Base-by-base conservation (phyloP, 331 rosid species). In the Malus hybrid region DNA sequence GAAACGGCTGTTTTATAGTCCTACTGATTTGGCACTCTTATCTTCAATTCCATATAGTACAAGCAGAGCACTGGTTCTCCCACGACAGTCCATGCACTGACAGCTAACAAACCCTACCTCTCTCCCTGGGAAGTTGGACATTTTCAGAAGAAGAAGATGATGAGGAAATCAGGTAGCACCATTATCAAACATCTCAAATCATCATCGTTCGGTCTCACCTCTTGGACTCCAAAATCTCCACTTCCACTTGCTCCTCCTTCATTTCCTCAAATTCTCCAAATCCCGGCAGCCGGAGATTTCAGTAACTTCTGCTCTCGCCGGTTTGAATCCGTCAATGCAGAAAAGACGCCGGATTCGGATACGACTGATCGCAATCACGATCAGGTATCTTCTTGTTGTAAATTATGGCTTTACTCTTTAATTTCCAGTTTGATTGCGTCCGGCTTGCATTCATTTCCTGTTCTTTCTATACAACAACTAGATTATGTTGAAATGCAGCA, bases 311-410 rank as follows among this genome's bases (percentile, higher is more conserved):
- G 77, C 74, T 66, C 79, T 18, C 81, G 65, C 10, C 87, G 88
- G 13, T 83, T 83, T 57, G 80, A 86, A 24, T 90, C 90, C 73
- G 80, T 78, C 1, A 31, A 66, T 14, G 81, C 86, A 4, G 85
- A 71, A 15, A 68, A 64, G 24, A 83, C 32, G n/a, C 76, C 81
- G 65, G 75, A 75, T 27, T 77, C 80, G 65, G 75, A 76, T 27
- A 78, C 71, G 52, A 65, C 68, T 69, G 62, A 68, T 75, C 69
- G 72, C 70, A 71, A 85, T 70, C 84, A 48, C 77, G 81, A 50
- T 62, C 90, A 84, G 96, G 97, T 93, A 79, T 32, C 13, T 22
- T 57, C 4, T 2, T 39, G 46, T 9, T 39, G 46, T 39, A 39
- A 39, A 39, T 39, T 39, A 39, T 39, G 1, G 1, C 1, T 39